A percentile compares a stretch with the other conserved stretches of the same genome.
Evolutionary conservation across 805 yeast species (phyloP).

Genomic region (Ogataea ganodermae): DNA sequence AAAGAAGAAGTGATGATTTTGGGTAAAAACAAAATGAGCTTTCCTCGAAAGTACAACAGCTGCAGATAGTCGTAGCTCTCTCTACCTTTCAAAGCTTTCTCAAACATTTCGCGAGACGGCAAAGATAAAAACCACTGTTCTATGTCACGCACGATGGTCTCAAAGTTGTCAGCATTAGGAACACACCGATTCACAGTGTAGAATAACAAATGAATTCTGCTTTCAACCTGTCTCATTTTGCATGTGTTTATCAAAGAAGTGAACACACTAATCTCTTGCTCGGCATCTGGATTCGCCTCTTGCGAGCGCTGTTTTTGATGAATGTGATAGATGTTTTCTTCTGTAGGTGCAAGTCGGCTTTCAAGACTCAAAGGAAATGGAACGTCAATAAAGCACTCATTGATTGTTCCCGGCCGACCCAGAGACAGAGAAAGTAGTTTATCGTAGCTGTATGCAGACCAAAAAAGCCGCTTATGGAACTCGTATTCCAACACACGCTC

Average conservation of each 20-base stretch:
- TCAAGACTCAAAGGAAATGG: conserved; percentile 27
- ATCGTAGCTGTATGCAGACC: conserved; percentile 27
- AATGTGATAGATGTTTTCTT: conserved; percentile 14
- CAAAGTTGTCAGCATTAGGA: conserved; percentile 19
- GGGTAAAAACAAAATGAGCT: conserved; percentile 20
- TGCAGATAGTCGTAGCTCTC: conserved; percentile 25
- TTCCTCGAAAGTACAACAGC: conserved; percentile 23
- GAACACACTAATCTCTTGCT: conserved; percentile 19
- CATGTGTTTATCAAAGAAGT: conserved; percentile 22
- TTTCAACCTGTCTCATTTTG: conserved; percentile 23
- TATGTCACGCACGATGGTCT: conserved; percentile 16
- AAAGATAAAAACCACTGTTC: conserved; percentile 19
- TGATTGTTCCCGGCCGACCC: conserved; percentile 27
- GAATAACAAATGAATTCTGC: conserved; percentile 21
- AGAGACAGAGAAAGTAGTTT: conserved; percentile 23
- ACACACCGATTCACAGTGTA: conserved; percentile 19
- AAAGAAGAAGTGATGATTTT: conserved; percentile 18
- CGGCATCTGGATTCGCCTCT: conserved; percentile 15
- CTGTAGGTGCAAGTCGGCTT: conserved; percentile 10
- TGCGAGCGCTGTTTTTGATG: conserved; percentile 20
- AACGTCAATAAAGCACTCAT: conserved; percentile 24
- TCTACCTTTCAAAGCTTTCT: conserved; percentile 14
- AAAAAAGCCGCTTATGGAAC: conserved; percentile 25
- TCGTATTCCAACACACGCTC: conserved; percentile 23
- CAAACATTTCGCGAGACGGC: conserved; percentile 17